phyloP scores from a whole-genome alignment of 108 stramenopile genomes.

The Craspedostauros australis region DNA sequence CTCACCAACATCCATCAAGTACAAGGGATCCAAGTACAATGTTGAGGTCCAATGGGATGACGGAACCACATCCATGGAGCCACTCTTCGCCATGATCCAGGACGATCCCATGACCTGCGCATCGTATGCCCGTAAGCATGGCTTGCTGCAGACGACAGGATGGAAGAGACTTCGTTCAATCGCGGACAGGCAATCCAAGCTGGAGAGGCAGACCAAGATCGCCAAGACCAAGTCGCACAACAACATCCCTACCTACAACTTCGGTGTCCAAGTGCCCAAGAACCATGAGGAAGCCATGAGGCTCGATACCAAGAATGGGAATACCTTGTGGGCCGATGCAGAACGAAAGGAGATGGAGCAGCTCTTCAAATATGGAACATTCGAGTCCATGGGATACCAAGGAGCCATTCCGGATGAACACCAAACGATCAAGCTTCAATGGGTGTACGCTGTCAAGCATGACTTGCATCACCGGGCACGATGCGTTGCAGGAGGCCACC shows the following conservation, averaged over 20 bases:
- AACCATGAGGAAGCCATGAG: conserved; percentile 8
- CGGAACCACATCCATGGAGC: conserved; percentile 21
- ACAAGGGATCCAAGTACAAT: conserved; percentile 25
- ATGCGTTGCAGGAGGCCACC: too few relatives aligned
- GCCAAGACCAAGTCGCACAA: neutral
- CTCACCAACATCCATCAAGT: neutral
- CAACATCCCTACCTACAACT: conserved; percentile 7
- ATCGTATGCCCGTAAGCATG: conserved; percentile 23
- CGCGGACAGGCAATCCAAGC: conserved; percentile 5
- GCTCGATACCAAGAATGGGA: conserved; percentile 14
- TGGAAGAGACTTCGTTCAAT: conserved; percentile 32
- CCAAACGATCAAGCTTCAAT: conserved; percentile 15
- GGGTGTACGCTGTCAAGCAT: conserved; percentile 26
- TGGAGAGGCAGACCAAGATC: conserved; percentile 11
- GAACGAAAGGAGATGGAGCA: too few relatives aligned
- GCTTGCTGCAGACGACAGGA: conserved; percentile 23
- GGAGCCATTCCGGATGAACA: neutral
- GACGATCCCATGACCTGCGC: conserved; percentile 35
- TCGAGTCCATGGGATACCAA: conserved; percentile 9
- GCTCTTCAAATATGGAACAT: too few relatives aligned
- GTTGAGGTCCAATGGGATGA: conserved; percentile 27
- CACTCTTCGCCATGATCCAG: conserved; percentile 3
- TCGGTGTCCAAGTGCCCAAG: conserved; percentile 15
- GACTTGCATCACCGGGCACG: too few relatives aligned
- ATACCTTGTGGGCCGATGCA: too few relatives aligned